Conservation (phyloP, 176 grass and related monocot genomes). For the Musa beccarii region DNA sequence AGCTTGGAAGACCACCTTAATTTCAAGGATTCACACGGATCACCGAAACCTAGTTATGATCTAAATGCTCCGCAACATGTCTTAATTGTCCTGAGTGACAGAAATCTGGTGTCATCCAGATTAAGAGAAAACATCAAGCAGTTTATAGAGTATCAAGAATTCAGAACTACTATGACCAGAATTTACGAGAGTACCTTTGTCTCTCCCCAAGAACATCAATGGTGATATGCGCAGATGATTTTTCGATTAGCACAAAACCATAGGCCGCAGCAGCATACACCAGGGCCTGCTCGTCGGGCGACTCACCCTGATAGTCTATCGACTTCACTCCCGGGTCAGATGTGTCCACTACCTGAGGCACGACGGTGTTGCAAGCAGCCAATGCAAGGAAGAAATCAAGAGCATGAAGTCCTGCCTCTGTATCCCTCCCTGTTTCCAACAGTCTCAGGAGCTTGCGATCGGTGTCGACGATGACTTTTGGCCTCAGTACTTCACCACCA, state of each 20-base stretch:
- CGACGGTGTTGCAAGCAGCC: conserved; percentile 69
- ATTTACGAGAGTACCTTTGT: conserved; percentile 43
- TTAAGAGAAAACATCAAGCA: background rate
- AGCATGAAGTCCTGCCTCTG: conserved; percentile 35
- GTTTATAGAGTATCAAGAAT: too few species aligned
- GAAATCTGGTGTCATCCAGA: too few species aligned
- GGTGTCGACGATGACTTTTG: conserved; percentile 49
- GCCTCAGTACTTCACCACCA: conserved; percentile 56
- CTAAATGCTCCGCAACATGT: too few species aligned
- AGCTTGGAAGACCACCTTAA: too few species aligned
- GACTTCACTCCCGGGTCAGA: conserved; percentile 47
- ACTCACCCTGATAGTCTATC: conserved; percentile 86
- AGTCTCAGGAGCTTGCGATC: conserved; percentile 50
- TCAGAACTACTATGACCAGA: too few species aligned
- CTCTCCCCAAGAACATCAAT: conserved; percentile 65
- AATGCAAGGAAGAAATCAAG: conserved; percentile 69
- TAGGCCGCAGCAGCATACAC: conserved; percentile 77
- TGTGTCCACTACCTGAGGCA: conserved; percentile 55
- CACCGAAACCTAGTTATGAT: too few species aligned
- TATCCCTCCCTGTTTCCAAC: conserved; percentile 29
- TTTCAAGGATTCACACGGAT: too few species aligned
- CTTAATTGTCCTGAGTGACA: too few species aligned
- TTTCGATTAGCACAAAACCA: conserved; percentile 78
- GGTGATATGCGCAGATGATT: conserved; percentile 60
- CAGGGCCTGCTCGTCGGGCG: conserved; percentile 81